Evolutionary conservation across 768 basidiomycete species (phyloP).

Genomic region (Kwoniella bestiolae): DNA sequence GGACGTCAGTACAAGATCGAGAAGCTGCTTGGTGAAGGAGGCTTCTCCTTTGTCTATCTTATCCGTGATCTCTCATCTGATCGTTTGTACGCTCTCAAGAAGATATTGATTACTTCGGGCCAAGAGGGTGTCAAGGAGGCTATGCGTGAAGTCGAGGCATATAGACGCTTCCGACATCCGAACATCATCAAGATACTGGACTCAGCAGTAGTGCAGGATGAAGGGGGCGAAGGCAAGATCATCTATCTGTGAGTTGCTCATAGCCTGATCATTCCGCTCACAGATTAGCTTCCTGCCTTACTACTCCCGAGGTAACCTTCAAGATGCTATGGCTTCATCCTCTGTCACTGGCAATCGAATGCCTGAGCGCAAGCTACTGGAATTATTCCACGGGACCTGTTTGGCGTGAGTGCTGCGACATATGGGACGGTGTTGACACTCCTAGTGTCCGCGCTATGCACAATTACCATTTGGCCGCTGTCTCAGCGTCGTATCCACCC

Average conservation of each 20-base stretch:
- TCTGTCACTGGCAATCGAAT: conserved; percentile 80
- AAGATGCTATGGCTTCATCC: conserved; percentile 89
- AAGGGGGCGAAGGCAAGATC: conserved; percentile 88
- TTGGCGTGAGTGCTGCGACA: conserved; percentile 65
- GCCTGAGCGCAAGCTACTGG: conserved; percentile 84
- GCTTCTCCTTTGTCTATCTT: conserved; percentile 58
- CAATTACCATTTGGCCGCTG: conserved; percentile 69
- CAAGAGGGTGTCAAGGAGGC: conserved; percentile 69
- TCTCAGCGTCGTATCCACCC: conserved; percentile 44
- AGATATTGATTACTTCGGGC: conserved; percentile 59
- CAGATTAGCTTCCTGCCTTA: conserved; percentile 70
- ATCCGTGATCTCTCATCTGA: conserved; percentile 59
- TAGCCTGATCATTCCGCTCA: conserved; percentile 15
- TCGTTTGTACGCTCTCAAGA: conserved; percentile 94
- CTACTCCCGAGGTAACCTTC: conserved; percentile 75
- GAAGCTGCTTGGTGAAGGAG: conserved; percentile 93
- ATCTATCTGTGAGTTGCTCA: conserved; percentile 69
- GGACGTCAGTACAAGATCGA: conserved; percentile 92
- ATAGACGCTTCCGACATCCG: conserved; percentile 92
- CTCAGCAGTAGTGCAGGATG: conserved; percentile 91
- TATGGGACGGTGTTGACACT: too few species aligned
- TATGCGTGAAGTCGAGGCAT: conserved; percentile 79
- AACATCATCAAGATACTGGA: conserved; percentile 97
- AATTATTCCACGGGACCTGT: conserved; percentile 91
- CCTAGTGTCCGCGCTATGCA: conserved; percentile 86